Base-by-base conservation (phyloP, 176 grass and related monocot genomes). In the Carex parvula region DNA sequence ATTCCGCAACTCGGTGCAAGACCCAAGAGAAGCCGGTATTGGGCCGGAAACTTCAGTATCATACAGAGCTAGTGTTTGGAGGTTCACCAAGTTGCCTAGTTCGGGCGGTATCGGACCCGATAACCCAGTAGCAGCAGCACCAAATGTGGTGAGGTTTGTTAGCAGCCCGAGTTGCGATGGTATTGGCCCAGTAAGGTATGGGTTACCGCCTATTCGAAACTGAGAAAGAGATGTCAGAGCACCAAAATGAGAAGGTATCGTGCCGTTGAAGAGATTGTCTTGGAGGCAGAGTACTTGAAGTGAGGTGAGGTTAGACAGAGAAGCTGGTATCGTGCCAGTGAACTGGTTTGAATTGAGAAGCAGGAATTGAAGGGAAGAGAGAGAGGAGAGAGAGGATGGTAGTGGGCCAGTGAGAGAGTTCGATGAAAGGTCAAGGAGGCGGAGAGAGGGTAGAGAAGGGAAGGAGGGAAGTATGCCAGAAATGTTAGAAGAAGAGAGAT, bases 211-310 rank as follows among this genome's bases (percentile, higher is more conserved):
- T 46, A 99, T 41, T 18, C 96, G 93, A 39, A 99, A 84, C 87
- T 99, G 93, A 79, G 92, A 93, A 68, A 99, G 96, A 32, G 93
- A 86, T 66, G 87, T 52, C 54, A 99, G 87, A 22, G 93, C 84
- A 64, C 96, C 96, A 5, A 99, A 84, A 8, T 91, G 92, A 26
- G 82, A 61, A 16, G 93, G 96, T 77, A 98, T 98, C 62, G 91
- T 92, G 60, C 95, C 91, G 20, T 95, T 95, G 62, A 98, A 88
- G 57, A 90, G 82, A 86, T 98, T 98, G 88, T 98, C 95, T 84
- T 98, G 95, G 84, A 98, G 70, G 65, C 95, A 95, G 91, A 98
- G 92, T 59, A 95, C 91, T 79, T 95, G 91, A 76, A 98, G 95
- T 16, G 80, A 80, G 64, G 89, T 76, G 70, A 98, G 91, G 69